Conservation (phyloP, 768 basidiomycete species). For the Auriculariales sp. region DNA sequence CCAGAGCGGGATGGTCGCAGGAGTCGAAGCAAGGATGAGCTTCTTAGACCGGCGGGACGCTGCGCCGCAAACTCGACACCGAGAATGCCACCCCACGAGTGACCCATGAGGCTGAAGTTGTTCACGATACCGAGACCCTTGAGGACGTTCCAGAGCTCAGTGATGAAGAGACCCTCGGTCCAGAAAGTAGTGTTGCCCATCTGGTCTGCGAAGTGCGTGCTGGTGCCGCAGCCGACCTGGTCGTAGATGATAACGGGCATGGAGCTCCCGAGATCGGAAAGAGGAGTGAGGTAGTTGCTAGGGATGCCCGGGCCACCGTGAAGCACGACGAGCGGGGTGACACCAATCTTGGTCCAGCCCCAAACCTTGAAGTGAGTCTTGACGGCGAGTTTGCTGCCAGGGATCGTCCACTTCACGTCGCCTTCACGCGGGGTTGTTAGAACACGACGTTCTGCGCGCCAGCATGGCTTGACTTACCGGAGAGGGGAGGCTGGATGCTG, state of each 20-base stretch:
- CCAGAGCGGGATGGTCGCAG: slow-evolving; percentile 32
- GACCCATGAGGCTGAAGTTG: slow-evolving; percentile 29
- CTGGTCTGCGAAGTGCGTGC: slow-evolving; percentile 27
- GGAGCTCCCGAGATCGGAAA: slow-evolving; percentile 22
- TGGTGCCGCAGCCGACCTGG: slow-evolving; percentile 34
- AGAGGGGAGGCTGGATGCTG: too few species aligned
- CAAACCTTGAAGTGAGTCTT: slow-evolving; percentile 5
- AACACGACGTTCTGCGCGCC: too few species aligned
- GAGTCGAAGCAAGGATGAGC: slow-evolving; percentile 30
- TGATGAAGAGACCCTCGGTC: slow-evolving; percentile 35
- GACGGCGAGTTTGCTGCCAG: slow-evolving; percentile 1
- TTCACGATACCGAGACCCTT: slow-evolving; percentile 25
- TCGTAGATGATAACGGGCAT: slow-evolving; percentile 40
- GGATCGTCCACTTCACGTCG: not conserved
- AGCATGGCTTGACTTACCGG: too few species aligned
- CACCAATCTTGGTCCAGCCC: not conserved
- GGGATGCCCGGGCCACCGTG: slow-evolving; percentile 36
- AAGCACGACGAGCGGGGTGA: slow-evolving; percentile 23
- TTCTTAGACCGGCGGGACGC: slow-evolving; percentile 29
- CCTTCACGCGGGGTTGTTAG: not conserved
- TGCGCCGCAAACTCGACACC: slow-evolving; percentile 24
- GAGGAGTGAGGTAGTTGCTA: slow-evolving; percentile 25
- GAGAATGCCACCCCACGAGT: slow-evolving; percentile 33
- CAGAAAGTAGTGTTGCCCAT: slow-evolving; percentile 25
- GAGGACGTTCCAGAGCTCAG: slow-evolving; percentile 35